Evolutionary conservation across 2,329 filamentous ascomycete genomes (phyloP), one percentile per base, ranked within the genome.

Genomic region (Huntiella savannae): DNA sequence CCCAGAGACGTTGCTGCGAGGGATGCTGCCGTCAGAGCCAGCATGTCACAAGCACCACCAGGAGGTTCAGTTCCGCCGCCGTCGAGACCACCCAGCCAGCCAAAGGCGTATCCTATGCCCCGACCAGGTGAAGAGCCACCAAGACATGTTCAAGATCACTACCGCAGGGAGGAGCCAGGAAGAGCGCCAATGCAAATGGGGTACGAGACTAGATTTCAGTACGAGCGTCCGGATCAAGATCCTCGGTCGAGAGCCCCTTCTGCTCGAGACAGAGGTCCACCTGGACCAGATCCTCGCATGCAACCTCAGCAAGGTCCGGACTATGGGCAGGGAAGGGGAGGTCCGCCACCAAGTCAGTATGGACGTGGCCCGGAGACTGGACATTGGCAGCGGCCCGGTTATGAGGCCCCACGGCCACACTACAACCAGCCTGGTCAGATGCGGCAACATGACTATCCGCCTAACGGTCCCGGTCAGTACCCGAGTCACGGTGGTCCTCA

Each of bases 41-140:
- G 36, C 33, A 43, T 50, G 40, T 40, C 48, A 11, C 48, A 50
- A 28, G 35, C 41, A 19, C 58, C 17, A 47, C 55, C n/a, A 49
- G 54, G n/a, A 7, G 22, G 22, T 28, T 28, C 22, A 54, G 54
- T 32, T 54, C 59, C 11, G 60, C 61, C 3, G 62, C 69, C 67
- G 16, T 62, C 68, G 2, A 61, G 69, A 39, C 68, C 70, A 0
- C 69, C 60, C 51, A 72, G 68, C 48, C 71, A 73, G 51, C 66
- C 68, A 2, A 70, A 71, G 49, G 60, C 63, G 1, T 73, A 64
- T 15, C 53, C 59, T n/a, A 63, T 62, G 53, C 62, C 59, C 13
- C 59, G 61, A 13, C 58, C 64, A 1, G 62, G 40, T 66, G 13
- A 64, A 68, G 40, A 59, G 65, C 2, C 58, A 64, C 51, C 71